Conservation (phyloP, 352 stramenopile genomes). For the Phytophthora europaea region DNA sequence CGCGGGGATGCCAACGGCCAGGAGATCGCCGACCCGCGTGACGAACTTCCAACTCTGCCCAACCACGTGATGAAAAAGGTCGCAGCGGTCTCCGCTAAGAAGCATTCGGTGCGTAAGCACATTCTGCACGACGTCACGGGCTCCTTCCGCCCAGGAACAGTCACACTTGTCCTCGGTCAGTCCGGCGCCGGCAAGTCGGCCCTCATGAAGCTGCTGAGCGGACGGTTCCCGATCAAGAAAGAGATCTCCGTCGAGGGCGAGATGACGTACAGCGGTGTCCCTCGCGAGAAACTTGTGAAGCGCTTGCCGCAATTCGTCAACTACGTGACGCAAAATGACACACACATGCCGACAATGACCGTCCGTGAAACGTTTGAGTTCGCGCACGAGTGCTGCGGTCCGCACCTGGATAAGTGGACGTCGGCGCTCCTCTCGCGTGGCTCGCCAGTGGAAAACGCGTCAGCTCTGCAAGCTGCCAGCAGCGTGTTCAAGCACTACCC, state of each 20-base stretch:
- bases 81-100: conserved; percentile 45
- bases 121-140: conserved; percentile 24
- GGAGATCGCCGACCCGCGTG: conserved; percentile 5
- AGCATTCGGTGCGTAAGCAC: conserved; percentile 34
- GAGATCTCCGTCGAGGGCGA: conserved; percentile 21
- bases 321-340: conserved; percentile 23
- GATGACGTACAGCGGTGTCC: conserved; percentile 17
- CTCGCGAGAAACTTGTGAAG: conserved; percentile 13
- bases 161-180: conserved; percentile 22
- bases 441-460: conserved; percentile 53
- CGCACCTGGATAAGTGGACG: conserved; percentile 33
- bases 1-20: conserved; percentile 9
- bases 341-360: conserved; percentile 20
- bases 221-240: conserved; percentile 21
- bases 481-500: conserved; percentile 61
- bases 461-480: conserved; percentile 42
- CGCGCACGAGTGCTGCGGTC: conserved; percentile 33
- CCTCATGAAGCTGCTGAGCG: conserved; percentile 25
- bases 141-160: conserved; percentile 19
- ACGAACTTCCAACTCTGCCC: conserved; percentile 51
- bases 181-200: conserved; percentile 19
- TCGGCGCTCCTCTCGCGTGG: conserved; percentile 49
- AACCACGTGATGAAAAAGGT: conserved; percentile 61
- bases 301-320: conserved; percentile 28
- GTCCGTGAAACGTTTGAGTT: conserved; percentile 24